Base-by-base conservation (phyloP, 176 grass and related monocot species). In the Aegilops longissima region DNA sequence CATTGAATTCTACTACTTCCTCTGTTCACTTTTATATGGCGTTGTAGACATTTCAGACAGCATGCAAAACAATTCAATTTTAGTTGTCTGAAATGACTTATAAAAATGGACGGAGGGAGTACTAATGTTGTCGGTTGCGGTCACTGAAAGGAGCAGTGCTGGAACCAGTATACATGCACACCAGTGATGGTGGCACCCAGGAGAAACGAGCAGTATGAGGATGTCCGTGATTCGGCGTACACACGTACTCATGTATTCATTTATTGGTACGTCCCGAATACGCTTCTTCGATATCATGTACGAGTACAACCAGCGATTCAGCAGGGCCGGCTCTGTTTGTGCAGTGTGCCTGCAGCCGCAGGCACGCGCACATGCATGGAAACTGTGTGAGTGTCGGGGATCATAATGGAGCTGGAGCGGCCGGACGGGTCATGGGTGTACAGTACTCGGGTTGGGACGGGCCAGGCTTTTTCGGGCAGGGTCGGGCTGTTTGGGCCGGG, bases 131-230 rank as follows among this genome's bases (percentile, higher is more conserved):
- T n/a, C 4, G 65, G 17, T 12, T 59, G 49, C 75, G 13, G 75
- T 29, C 29, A 18, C 7, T 59, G 16, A 29, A 59, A 58, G 27
- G 75, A 35, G 6, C 30, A 34, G 54, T 38, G 20, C 54, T 61
- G 76, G 33, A 77, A 49, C 45, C 45, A 13, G 45, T 5, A 47
- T 47, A 4, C 45, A 47, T 47, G 45, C 11, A 47, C 11, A 47
- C 45, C 4, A 61, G 83, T 31, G 31, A 31, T 31, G 31, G 3
- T 31, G 31, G 31, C 72, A 78, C 49, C 47, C 24, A 4, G 80
- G 47, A 35, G 72, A 88, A 80, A 59, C 23, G 27, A 49, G 73
- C 80, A 83, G 27, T 11, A 77, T 76, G 79, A 78, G 47, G 63
- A 71, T 71, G 73, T 24, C 17, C 62, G 80, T 49, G 73, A 70